These are phyloP conservation scores for Cenchrus purpureus DNA, from an alignment of 176 grass and related monocot genomes.

Conservation along the genomic window DNA sequence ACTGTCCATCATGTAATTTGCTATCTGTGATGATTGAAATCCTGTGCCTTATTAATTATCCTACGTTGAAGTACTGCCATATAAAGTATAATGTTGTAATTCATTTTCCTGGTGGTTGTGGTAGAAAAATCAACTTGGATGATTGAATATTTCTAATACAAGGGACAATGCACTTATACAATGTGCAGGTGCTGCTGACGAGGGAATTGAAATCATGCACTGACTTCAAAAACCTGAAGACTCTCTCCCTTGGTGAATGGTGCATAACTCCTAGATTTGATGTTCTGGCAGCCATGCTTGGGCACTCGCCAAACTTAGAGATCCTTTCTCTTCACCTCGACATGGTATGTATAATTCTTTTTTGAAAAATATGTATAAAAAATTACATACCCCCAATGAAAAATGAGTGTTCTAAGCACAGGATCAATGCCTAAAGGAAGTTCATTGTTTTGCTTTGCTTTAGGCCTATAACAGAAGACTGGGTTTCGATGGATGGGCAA, in stretches of 20 bases:
- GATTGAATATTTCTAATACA: neutral
- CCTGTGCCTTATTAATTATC: neutral
- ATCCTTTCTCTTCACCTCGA: slow-evolving; percentile 40
- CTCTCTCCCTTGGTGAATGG: slow-evolving; percentile 49
- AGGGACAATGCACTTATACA: neutral
- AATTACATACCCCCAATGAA: neutral
- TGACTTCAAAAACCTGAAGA: slow-evolving; percentile 42
- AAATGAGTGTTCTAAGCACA: neutral
- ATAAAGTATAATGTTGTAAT: neutral
- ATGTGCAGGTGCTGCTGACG: slow-evolving; percentile 39
- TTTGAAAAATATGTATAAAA: neutral
- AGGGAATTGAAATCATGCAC: slow-evolving; percentile 19
- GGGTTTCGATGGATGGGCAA: neutral
- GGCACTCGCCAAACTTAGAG: slow-evolving; percentile 40
- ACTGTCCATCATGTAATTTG: neutral
- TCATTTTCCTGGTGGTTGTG: neutral
- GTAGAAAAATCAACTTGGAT: neutral
- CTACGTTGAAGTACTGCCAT: neutral
- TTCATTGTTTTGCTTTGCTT: slow-evolving; percentile 7
- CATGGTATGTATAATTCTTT: slow-evolving; percentile 18
- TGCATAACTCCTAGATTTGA: slow-evolving; percentile 20
- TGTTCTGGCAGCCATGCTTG: slow-evolving; percentile 37
- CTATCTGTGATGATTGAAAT: neutral
- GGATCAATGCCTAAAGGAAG: slow-evolving; percentile 7
- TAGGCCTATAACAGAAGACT: slow-evolving; percentile 13